A percentile compares a stretch with the other conserved stretches of the same genome.
Evolutionary conservation across 345 rosid species (phyloP).

Genomic region (Isatis tinctoria): DNA sequence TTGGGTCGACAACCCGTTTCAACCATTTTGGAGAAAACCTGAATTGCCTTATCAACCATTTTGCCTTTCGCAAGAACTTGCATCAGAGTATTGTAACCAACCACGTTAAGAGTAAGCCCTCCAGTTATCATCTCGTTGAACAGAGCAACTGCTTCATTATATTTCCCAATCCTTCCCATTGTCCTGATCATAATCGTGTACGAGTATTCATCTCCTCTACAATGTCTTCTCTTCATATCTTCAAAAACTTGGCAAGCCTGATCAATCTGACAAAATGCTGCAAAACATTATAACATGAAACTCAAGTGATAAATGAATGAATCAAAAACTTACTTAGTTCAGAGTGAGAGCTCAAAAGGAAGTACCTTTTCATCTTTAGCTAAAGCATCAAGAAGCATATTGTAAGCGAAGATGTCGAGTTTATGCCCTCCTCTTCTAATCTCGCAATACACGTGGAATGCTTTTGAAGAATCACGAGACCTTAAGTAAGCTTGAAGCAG

Average conservation of each 20-base stretch:
- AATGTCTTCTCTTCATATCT: constrained; percentile 68
- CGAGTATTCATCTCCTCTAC: constrained; percentile 71
- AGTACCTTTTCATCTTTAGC: constrained; percentile 73
- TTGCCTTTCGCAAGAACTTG: constrained; percentile 61
- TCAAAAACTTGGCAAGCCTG: constrained; percentile 65
- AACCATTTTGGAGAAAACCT: constrained; percentile 73
- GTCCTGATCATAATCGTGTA: constrained; percentile 86
- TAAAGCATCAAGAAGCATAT: constrained; percentile 87
- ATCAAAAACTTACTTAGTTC: background rate
- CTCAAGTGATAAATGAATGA: background rate
- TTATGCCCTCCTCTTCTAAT: constrained; percentile 66
- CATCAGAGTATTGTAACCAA: constrained; percentile 76
- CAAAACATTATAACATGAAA: constrained; percentile 61
- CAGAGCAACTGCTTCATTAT: constrained; percentile 46
- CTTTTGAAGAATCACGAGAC: constrained; percentile 51
- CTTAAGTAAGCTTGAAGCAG: constrained; percentile 76
- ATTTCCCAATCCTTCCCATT: constrained; percentile 67
- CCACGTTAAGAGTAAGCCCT: constrained; percentile 48
- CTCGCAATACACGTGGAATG: constrained; percentile 55
- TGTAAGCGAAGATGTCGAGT: constrained; percentile 73
- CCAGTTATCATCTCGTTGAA: constrained; percentile 69
- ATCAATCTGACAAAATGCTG: constrained; percentile 68
- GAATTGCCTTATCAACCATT: constrained; percentile 68
- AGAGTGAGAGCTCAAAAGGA: background rate
- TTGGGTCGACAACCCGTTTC: constrained; percentile 55